Evolutionary conservation across 805 yeast species (phyloP).

Genomic region (Yarrowia bubula): DNA sequence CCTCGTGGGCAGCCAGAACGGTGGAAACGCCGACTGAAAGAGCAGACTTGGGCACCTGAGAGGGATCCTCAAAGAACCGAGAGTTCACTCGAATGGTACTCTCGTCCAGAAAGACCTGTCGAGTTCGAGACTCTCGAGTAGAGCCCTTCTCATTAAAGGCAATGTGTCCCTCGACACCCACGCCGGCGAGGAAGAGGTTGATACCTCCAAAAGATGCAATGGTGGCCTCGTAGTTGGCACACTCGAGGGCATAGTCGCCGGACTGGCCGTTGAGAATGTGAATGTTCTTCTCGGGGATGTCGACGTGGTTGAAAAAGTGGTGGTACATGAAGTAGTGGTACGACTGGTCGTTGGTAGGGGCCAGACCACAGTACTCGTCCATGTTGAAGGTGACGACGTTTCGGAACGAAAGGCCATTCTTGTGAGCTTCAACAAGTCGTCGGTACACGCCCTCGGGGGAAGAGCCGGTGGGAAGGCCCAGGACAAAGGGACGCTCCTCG

Average conservation of each 20-base stretch:
- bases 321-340: slow-evolving; percentile 59
- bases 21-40: slow-evolving; percentile 59
- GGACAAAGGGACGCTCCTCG: slow-evolving; percentile 45
- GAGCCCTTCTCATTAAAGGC: slow-evolving; percentile 62
- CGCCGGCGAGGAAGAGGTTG: slow-evolving; percentile 55
- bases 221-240: slow-evolving; percentile 49
- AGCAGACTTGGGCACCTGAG: slow-evolving; percentile 52
- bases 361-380: slow-evolving; percentile 57
- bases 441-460: slow-evolving; percentile 58
- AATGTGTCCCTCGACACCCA: slow-evolving; percentile 61
- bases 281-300: slow-evolving; percentile 52
- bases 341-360: slow-evolving; percentile 50
- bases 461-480: slow-evolving; percentile 62
- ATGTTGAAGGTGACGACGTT: slow-evolving; percentile 60
- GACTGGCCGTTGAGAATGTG: slow-evolving; percentile 56
- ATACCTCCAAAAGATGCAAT: slow-evolving; percentile 51
- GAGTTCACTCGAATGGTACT: slow-evolving; percentile 55
- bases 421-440: slow-evolving; percentile 46
- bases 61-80: slow-evolving; percentile 49
- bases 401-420: slow-evolving; percentile 47
- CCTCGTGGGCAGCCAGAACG: slow-evolving; percentile 52
- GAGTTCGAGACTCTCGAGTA: slow-evolving; percentile 45
- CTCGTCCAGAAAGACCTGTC: slow-evolving; percentile 48
- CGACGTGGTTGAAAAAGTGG: slow-evolving; percentile 55
- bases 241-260: slow-evolving; percentile 47